These are phyloP conservation scores for Geopyxis carbonaria DNA, from an alignment of 495 filamentous ascomycete genomes.

Conservation along the genomic window DNA sequence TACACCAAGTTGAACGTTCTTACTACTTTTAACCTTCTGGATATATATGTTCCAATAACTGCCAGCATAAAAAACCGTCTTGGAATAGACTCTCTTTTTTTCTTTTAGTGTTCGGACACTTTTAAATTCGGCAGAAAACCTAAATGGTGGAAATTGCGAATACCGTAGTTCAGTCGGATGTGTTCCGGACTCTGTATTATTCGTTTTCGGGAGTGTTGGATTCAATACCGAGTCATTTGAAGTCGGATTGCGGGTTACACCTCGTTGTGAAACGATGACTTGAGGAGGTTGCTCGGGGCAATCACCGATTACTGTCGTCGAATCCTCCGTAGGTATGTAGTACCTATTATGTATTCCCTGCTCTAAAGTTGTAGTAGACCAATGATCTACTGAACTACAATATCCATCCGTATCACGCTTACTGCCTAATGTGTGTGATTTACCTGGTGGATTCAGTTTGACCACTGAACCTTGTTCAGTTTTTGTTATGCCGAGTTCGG, in stretches of 20 bases:
- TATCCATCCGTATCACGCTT: too few species aligned
- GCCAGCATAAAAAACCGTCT: slow-evolving; percentile 46
- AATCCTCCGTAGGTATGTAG: slow-evolving; percentile 39
- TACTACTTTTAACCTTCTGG: slow-evolving; percentile 35
- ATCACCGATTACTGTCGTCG: slow-evolving; percentile 42
- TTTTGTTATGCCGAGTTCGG: slow-evolving; percentile 30
- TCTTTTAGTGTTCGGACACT: slow-evolving; percentile 39
- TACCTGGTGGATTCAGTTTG: too few species aligned
- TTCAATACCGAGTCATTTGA: neutral
- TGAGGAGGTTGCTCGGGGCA: slow-evolving; percentile 21
- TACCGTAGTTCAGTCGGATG: slow-evolving; percentile 33
- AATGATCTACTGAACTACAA: too few species aligned
- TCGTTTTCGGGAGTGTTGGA: neutral
- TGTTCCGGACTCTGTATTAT: neutral
- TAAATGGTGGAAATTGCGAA: slow-evolving; percentile 41
- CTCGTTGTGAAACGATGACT: slow-evolving; percentile 12
- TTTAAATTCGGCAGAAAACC: slow-evolving; percentile 42
- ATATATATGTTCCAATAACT: slow-evolving; percentile 47
- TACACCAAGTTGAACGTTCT: slow-evolving; percentile 40
- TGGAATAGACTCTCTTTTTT: slow-evolving; percentile 42
- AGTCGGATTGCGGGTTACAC: neutral
- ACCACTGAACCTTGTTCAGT: slow-evolving; percentile 9
- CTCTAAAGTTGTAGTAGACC: too few species aligned
- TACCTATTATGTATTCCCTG: too few species aligned
- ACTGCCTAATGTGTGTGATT: too few species aligned